Conservation (phyloP, 805 yeast species). For the Candida rishiriensis region DNA sequence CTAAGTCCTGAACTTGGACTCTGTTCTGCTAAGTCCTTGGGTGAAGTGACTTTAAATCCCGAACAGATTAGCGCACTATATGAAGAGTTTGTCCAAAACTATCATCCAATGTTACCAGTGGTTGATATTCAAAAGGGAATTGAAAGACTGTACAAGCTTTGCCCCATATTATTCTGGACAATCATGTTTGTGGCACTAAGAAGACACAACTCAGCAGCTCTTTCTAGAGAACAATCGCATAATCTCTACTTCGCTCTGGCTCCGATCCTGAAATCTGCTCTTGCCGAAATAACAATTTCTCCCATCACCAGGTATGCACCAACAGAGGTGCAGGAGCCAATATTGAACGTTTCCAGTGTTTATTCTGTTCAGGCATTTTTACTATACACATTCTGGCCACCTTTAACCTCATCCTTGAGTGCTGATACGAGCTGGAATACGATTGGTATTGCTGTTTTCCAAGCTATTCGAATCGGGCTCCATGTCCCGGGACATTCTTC, state of each 20-base stretch:
- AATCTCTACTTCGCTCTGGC: constrained; percentile 57
- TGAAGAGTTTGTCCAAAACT: constrained; percentile 65
- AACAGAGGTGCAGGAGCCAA: constrained; percentile 72
- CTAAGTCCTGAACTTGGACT: constrained; percentile 29
- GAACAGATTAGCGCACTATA: constrained; percentile 60
- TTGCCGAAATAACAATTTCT: constrained; percentile 84
- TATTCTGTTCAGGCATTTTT: constrained; percentile 92
- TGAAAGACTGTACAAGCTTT: constrained; percentile 68
- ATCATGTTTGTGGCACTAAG: constrained; percentile 81
- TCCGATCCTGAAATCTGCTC: constrained; percentile 64
- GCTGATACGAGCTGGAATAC: constrained; percentile 97
- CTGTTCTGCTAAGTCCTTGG: constrained; percentile 69
- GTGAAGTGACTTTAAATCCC: constrained; percentile 58
- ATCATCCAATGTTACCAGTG: constrained; percentile 84
- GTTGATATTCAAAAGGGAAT: constrained; percentile 82
- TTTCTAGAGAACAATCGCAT: constrained; percentile 25
- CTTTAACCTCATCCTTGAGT: constrained; percentile 86
- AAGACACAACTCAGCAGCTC: constrained; percentile 38
- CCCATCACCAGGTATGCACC: constrained; percentile 86
- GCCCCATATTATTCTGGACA: constrained; percentile 93
- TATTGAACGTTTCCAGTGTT: constrained; percentile 83
- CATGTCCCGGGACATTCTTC: constrained; percentile 70
- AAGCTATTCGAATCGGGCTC: constrained; percentile 87
- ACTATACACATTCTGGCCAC: constrained; percentile 92
- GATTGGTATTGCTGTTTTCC: constrained; percentile 87